Percentiles rank a stretch among this genome's conserved stretches.
These are phyloP conservation scores for Exophiala lecanii-corni DNA, from an alignment of 2,329 filamentous ascomycete species.

Conservation along the genomic window DNA sequence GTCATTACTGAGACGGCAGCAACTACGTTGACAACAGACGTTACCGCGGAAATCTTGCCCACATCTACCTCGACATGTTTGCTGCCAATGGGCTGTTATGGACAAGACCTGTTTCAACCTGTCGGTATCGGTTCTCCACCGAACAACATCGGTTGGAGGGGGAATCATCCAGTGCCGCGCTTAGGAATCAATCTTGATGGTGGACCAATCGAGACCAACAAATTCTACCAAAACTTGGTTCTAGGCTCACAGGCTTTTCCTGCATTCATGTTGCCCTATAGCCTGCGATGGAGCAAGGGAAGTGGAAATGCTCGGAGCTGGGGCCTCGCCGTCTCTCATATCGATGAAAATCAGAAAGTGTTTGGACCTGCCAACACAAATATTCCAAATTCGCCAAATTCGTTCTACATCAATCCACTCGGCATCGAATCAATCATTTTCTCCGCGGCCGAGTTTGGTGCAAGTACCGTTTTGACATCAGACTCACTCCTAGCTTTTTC, in stretches of 20 bases:
- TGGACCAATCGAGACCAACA: constrained; percentile 43
- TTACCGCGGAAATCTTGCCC: constrained; percentile 14
- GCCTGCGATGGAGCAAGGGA: constrained; percentile 63
- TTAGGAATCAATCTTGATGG: constrained; percentile 30
- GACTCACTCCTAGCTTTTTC: constrained; percentile 54
- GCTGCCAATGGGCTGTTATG: constrained; percentile 23
- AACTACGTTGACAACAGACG: constrained; percentile 18
- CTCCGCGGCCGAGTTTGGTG: constrained; percentile 68
- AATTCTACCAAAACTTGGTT: constrained; percentile 75
- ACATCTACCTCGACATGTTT: constrained; percentile 20
- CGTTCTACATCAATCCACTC: constrained; percentile 76
- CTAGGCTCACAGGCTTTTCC: constrained; percentile 65
- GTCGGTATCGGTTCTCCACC: constrained; percentile 37
- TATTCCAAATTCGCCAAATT: constrained; percentile 53
- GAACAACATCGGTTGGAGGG: constrained; percentile 33
- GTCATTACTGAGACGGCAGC: constrained; percentile 20
- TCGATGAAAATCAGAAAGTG: constrained; percentile 62
- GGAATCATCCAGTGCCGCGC: constrained; percentile 41
- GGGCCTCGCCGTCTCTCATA: constrained; percentile 73
- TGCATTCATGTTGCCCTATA: constrained; percentile 72
- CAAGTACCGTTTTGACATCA: constrained; percentile 52
- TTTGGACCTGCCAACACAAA: constrained; percentile 55
- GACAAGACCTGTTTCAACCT: constrained; percentile 41
- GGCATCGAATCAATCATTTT: constrained; percentile 77
- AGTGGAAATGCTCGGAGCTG: constrained; percentile 61